phyloP scores from a whole-genome alignment of 2,329 filamentous ascomycete species.

The Diaporthe nobilis region DNA sequence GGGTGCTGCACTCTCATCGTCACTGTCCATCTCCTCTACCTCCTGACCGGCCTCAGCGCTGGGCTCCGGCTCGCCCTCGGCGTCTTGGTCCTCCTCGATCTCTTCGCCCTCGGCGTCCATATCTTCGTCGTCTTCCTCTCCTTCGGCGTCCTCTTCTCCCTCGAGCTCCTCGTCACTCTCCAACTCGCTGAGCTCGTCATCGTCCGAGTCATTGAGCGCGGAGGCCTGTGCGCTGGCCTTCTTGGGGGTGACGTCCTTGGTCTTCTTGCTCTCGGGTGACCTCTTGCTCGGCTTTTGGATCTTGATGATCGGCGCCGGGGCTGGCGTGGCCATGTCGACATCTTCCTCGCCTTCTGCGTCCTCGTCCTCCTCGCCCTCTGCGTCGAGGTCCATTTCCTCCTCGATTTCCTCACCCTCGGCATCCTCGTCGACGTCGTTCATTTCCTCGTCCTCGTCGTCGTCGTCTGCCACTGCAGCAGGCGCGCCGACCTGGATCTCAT shows the following conservation, averaged over 20 bases:
- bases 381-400: conserved; percentile 62
- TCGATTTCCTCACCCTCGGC: conserved; percentile 52
- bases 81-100: conserved; percentile 55
- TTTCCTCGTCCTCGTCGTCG: conserved; percentile 58
- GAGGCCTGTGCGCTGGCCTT: conserved; percentile 45
- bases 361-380: conserved; percentile 58
- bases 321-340: conserved; percentile 55
- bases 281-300: conserved; percentile 60
- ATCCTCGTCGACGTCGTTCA: conserved; percentile 58
- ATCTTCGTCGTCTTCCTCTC: conserved; percentile 54
- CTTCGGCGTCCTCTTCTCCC: conserved; percentile 51
- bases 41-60: conserved; percentile 48
- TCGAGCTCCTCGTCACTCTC: conserved; percentile 66
- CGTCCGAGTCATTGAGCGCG: conserved; percentile 63
- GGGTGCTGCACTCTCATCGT: conserved; percentile 59
- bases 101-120: conserved; percentile 57
- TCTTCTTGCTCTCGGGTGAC: conserved; percentile 48
- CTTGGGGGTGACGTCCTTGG: conserved; percentile 51
- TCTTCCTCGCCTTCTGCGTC: conserved; percentile 67
- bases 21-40: conserved; percentile 56
- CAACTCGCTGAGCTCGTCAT: conserved; percentile 69
- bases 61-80: conserved; percentile 54
- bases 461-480: conserved; percentile 46
- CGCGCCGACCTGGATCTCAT: conserved; percentile 50
- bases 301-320: conserved; percentile 61